Base-by-base conservation (phyloP, 2,329 filamentous ascomycete genomes). In the Rosellinia necatrix region DNA sequence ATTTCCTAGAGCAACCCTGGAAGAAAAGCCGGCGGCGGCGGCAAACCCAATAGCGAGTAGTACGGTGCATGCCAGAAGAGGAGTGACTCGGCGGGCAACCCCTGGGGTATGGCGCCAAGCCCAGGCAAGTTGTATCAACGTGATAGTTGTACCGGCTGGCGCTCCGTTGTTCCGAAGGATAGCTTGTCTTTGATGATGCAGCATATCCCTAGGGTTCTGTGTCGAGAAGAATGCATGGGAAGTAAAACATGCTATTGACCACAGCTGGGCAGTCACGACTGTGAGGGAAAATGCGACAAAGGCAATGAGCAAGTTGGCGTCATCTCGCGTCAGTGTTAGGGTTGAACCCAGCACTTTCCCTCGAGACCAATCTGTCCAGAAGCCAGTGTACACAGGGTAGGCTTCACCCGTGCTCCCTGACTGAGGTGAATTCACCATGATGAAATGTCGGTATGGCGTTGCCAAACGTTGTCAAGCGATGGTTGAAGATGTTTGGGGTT, bases 241-340 rank as follows among this genome's bases (percentile, higher is more conserved):
- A 1, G 35, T n/a, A 25, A 68, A 65, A 27, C 56, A 63, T 4
- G 55, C n/a, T 8, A 68, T 46, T 1, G 54, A 48, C 66, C 68
- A 71, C 19, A 64, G 29, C 1, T 61, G 38, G 0, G 58, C 52
- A 0, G 66, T 64, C 2, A 66, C 54, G 12, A 69, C 27, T 1
- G 59, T 60, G 12, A 71, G 60, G 49, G 73, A 74, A 12, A 71
- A 64, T 10, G 72, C 70, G 1, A 72, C 29, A 49, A 73, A 73
- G 4, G 70, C 69, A 21, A 71, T 68, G 13, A 74, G 54, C 1
- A 74, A 46, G n/a, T 62, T 68, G 4, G 68, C 73, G 42, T 71
- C 60, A 1, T 56, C 52, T 4, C 60, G 59, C 0, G 52, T 64
- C 0, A 74, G 57, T 0, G 72, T 75, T 12, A 73, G 52, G 0